Base-by-base conservation (phyloP, 2,329 filamentous ascomycete genomes). In the Cercospora janseana region DNA sequence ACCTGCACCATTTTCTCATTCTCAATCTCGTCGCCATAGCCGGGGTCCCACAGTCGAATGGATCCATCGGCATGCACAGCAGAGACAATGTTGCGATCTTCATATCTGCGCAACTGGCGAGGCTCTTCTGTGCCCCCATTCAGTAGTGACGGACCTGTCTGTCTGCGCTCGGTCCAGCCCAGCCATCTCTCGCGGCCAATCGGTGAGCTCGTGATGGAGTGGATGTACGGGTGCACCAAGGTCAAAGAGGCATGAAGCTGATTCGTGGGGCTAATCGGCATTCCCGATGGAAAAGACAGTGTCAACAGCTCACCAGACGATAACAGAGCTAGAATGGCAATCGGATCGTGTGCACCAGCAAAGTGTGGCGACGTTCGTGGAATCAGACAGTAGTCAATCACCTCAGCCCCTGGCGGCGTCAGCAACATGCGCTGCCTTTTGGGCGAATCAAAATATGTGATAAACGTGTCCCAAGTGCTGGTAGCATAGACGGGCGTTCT, bases 1-100 rank as follows among this genome's bases (percentile, higher is more conserved):
- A 95, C 83, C 70, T 98, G 92, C 18, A 97, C 73, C 46, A 88
- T 78, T 3, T 77, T 76, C 9, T 82, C 78, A 62, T 97, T 97
- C 69, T 98, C 93, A 43, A 98, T 87, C 63, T 96, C 88, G 64
- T 98, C 93, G 10, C 83, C 87, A 63, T 95, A 87, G 0, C 93
- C 93, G 15, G 86, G 82, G 69, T 98, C 93, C 90, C 91, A 98
- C 5, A 97, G 75, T 24, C 91, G 79, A n/a, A 98, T 77, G 0
- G 87, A 94, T 46, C 91, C 89, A 69, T 98, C 93, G 3, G 86
- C 89, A 67, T 98, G 92, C 0, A 89, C 86, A 4, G 88, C 88
- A 54, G 92, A 86, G 5, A 95, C 79, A 35, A 97, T 81, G 50
- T 90, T 95, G 40, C 93, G 81, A 54, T 84, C 79, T 63, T 95